Base-by-base conservation (phyloP, 257 asterid genomes). In the Primulina eburnea region DNA sequence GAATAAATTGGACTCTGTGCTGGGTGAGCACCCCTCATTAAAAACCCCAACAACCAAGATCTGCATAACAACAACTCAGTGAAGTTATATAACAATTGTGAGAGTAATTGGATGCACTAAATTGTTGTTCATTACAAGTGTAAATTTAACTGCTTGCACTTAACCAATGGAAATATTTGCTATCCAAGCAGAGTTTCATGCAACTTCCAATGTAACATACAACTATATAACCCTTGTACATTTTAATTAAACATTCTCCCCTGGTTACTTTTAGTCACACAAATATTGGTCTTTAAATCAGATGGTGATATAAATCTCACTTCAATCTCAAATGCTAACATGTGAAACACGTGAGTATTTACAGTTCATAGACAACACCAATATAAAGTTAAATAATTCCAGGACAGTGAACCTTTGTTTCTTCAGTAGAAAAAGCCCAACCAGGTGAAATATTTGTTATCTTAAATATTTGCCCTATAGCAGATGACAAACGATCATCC, bases 401-500 rank as follows among this genome's bases (percentile, higher is more conserved):
- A 73, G 35, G 17, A 66, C 70, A 60, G 74, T 77, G 30, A 75
- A 93, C 99, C 97, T 94, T 94, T 58, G 97, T 88, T 79, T 84
- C 92, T 89, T 85, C 97, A 64, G 78, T 84, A 53, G 99, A 82
- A 78, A 82, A 77, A 65, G 92, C 97, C 85, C 85, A 91, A 69
- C 90, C 60, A 76, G 93, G 97, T 61, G 97, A 89, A 80, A 94
- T 71, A 65, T 94, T 96, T 29, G 82, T 78, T 76, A 94, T 87
- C 68, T 72, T 77, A 76, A 91, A 87, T 70, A 81, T 84, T 72
- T 76, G 85, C 71, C 87, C 87, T 53, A 38, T 43, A 2, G 71
- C 72, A 75, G 87, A 63, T 24, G 73, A 82, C 10, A 47, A 76
- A 62, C 71, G 78, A 73, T 68, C 71, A 65, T 80, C 78, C 70